Base-by-base conservation (phyloP, 2,329 filamentous ascomycete species). In the Parasarocladium wereldwijsianum region DNA sequence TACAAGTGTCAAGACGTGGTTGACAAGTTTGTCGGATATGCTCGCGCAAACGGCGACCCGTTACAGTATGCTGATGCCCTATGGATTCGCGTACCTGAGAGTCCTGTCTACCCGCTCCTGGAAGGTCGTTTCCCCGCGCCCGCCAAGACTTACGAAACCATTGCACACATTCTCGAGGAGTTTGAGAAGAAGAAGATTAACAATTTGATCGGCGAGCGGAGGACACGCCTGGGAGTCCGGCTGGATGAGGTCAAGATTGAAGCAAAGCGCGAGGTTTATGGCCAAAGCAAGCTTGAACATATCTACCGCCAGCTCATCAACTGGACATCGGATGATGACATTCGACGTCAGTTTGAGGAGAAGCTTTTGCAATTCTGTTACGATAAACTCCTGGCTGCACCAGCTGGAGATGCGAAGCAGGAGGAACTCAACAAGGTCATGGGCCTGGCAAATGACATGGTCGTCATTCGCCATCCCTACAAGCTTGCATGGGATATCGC, bases 161-260 rank as follows among this genome's bases (percentile, higher is more conserved):
- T 96, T 32, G 81, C 83, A 10, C 76, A 90, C 41, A 80, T 93
- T 13, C 66, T 82, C 3, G 90, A 96, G 46, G 60, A 70, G 2
- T 82, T 90, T 36, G 90, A 98, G 54, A 86, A 80, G 46, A 79
- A 87, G 47, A 76, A 73, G 18, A 87, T 94, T 50, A 93, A 93
- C 47, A 81, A 70, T 4, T 71, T 93, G 34, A 92, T 98, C 40
- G 84, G 78, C 18, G 85, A 93, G 52, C 72, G 90, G 24, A 70
- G 86, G 38, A 93, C 86, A 2, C 70, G 90, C 21, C 65, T 98
- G 3, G 90, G 90, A 24, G 85, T 86, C 8, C 79, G 72, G 26
- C 65, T 93, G 33, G 76, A 71, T 23, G 78, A 90, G 36, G 87
- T 96, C 14, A 93, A 81, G 0, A 51, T 70, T 3, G 82, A 94